These are phyloP conservation scores for Colletotrichum spaethianum DNA, from an alignment of 2,329 filamentous ascomycete species.

Conservation along the genomic window DNA sequence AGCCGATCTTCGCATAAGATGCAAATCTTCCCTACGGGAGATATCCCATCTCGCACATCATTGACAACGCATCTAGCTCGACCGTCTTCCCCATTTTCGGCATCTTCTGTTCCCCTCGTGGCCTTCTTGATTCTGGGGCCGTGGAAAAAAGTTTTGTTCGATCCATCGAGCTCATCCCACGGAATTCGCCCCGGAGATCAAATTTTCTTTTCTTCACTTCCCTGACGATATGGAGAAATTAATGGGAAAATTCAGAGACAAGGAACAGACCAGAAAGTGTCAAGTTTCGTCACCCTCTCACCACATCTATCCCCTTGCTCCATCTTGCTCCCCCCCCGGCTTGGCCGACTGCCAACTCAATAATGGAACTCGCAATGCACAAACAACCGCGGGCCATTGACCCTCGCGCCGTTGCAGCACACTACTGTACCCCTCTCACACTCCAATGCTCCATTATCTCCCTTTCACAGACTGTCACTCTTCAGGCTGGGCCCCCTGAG, in stretches of 20 bases:
- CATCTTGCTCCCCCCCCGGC: constrained; percentile 2
- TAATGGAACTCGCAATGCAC: constrained; percentile 29
- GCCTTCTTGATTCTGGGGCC: not conserved
- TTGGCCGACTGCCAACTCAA: constrained; percentile 31
- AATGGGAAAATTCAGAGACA: constrained; percentile 1
- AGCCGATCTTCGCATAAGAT: constrained; percentile 41
- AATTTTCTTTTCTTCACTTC: constrained; percentile 11
- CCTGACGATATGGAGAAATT: constrained; percentile 29
- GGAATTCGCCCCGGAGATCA: constrained; percentile 27
- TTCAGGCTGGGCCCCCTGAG: constrained; percentile 18
- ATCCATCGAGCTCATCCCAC: constrained; percentile 33
- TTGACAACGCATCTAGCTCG: constrained; percentile 41
- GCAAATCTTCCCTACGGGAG: constrained; percentile 41
- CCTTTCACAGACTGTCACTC: constrained; percentile 18
- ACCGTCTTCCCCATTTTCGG: constrained; percentile 26
- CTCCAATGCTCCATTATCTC: constrained; percentile 19
- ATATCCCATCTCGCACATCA: constrained; percentile 42
- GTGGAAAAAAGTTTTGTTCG: not conserved
- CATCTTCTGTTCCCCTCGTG: constrained; percentile 13
- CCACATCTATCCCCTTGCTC: constrained; percentile 2
- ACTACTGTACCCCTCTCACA: constrained; percentile 24
- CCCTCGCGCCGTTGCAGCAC: constrained; percentile 28
- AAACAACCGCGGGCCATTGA: constrained; percentile 32
- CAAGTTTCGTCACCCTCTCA: constrained; percentile 20
- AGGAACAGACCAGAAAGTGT: not conserved